Base-by-base conservation (phyloP, 352 stramenopile genomes). In the Phytophthora syringae region DNA sequence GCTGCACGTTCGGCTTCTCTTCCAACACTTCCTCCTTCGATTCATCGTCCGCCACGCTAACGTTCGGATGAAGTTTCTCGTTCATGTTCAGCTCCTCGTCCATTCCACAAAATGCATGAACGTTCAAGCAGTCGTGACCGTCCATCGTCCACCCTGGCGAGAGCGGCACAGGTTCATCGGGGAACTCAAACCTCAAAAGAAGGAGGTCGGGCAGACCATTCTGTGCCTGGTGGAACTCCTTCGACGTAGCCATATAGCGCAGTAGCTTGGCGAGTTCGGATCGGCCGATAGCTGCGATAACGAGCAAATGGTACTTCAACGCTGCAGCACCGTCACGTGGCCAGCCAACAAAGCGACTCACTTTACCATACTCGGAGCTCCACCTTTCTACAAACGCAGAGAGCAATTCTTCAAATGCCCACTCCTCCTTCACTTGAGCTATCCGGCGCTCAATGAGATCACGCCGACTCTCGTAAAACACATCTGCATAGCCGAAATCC, bases 201-300 rank as follows among this genome's bases (percentile, higher is more conserved):
- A 93, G 60, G 18, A 93, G 54, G 63, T 93, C 84, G 3, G 84
- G 87, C 7, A 95, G 62, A 7, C 86, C 86, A 53, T 90, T 93
- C 54, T 91, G 84, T 4, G 82, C 82, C 13, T 76, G 75, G 43
- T 93, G 84, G 24, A 80, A 91, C 40, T 90, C 80, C 27, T 80
- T 75, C 6, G 84, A 93, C 3, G 75, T 89, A 9, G 78, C 53
- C 84, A 93, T 93, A 44, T 90, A 88, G 27, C 67, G 67, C 58
- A 93, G 52, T 1, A 93, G 54, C 0, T 56, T 78, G 12, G 69
- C 67, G 7, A 93, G 66, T 7, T 72, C 39, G 1, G 58, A n/a
- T n/a, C 69, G 63, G 0, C 77, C 82, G 37, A 91, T 79, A 27
- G 76, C 79, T n/a, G 74, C 50, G 25, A 83, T 70, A 7, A 80